Conservation (phyloP, 495 filamentous ascomycete species). For the Aspergillus saccharolyticus region DNA sequence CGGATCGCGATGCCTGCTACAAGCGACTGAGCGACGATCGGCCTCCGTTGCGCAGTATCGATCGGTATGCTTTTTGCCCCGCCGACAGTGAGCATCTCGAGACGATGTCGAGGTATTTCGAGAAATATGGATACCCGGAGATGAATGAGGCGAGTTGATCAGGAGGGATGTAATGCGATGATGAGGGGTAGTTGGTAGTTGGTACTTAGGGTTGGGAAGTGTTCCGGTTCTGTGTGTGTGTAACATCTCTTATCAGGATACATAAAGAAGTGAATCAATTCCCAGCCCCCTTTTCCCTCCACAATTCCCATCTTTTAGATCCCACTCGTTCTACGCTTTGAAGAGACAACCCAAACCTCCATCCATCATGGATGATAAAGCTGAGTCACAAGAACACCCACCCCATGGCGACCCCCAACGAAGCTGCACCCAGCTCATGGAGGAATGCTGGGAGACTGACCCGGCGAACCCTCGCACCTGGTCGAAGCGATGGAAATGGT, state of each 20-base stretch:
- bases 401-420: neutral
- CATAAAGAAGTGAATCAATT: too few relatives aligned
- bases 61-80: conserved; percentile 3
- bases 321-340: too few relatives aligned
- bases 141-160: neutral
- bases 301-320: too few relatives aligned
- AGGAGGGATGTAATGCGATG: neutral
- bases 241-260: too few relatives aligned
- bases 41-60: neutral
- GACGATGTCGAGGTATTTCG: neutral
- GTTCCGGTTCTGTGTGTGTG: too few relatives aligned
- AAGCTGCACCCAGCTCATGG: neutral
- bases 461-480: neutral
- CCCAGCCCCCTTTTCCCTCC: too few relatives aligned
- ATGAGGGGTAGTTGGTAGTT: neutral
- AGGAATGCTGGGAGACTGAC: neutral
- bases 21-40: neutral
- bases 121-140: neutral
- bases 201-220: too few relatives aligned
- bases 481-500: neutral
- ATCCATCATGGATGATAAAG: neutral
- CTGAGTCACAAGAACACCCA: neutral
- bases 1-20: conserved; percentile 5
- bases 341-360: too few relatives aligned
- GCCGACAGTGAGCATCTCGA: conserved; percentile 1